Percentiles rank a stretch among this genome's conserved stretches.
Conservation (phyloP, 2,329 filamentous ascomycete species). For the Camillea tinctor region DNA sequence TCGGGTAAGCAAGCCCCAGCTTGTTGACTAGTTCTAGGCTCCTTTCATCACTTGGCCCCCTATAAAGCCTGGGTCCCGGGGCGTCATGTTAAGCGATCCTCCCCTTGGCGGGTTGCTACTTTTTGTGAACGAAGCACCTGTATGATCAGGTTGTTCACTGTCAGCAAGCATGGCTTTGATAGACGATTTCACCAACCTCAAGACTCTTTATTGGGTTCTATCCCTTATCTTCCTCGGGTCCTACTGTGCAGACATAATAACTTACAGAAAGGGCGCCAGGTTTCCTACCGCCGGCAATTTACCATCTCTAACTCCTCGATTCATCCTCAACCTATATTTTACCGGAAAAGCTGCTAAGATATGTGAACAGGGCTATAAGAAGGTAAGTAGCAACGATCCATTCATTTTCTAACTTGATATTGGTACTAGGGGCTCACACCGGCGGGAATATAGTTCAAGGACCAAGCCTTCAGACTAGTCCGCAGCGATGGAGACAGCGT, state of each 20-base stretch:
- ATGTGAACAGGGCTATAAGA: background rate
- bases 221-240: background rate
- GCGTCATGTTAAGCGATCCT: background rate
- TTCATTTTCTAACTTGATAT: conserved; percentile 22
- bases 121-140: background rate
- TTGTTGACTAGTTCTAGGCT: background rate
- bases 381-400: background rate
- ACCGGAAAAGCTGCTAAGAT: background rate
- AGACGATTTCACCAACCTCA: background rate
- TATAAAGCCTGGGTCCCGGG: background rate
- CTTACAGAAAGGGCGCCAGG: background rate
- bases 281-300: background rate
- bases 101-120: background rate
- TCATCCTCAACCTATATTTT: background rate
- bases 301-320: background rate
- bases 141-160: background rate
- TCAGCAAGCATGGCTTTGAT: background rate
- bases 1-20: background rate
- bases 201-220: background rate
- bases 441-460: conserved; percentile 27
- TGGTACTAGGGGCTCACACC: conserved; percentile 35
- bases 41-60: background rate
- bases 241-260: background rate
- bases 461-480: conserved; percentile 5
- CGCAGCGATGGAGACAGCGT: conserved; percentile 5